Base-by-base conservation (phyloP, 768 basidiomycete genomes). In the Rhodotorula kratochvilovae region DNA sequence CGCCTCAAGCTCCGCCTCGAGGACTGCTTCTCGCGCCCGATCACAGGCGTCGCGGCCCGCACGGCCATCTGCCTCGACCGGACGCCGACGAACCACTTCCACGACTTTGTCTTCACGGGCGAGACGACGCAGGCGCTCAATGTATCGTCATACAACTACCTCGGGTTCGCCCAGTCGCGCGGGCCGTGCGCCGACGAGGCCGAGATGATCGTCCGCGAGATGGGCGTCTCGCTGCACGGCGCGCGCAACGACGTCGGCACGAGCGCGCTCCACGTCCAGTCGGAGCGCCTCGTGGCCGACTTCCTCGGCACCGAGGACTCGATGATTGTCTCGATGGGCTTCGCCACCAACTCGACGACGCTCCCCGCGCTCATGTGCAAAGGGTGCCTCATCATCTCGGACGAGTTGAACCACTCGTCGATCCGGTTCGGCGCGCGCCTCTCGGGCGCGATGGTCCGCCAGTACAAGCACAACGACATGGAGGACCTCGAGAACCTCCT, bases 401-500 rank as follows among this genome's bases (percentile, higher is more conserved):
- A 99, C 81, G 95, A 98, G 81, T 83, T 92, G 71, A 98, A 98
- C 81, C 96, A 98, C 77, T 89, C 94, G 0, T 92, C 90, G 21
- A 96, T 99, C 76, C 88, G 95, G 29, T 91, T 91, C 77, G 96
- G 96, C 70, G 89, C 90, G 10, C 85, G 95, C 55, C 81, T 94
- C 51, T 91, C 89, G 66, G 92, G 93, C 27, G 93, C 94, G 0
- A 86, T 87, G 72, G 89, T 98, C 12, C 84, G 93, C 59, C 89
- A 88, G 86, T 99, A 91, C 88, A 95, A 94, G 84, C 96, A 99
- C 80, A 98, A 99, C 78, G 87, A 98, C 80, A 90, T 97, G 89
- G 80, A 83, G 51, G 87, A 84, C 60, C 82, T 99, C 65, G 95
- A 98, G 81, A 79, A 82, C 12, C 78, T 98, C 21, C 82, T 99